Percentiles rank a stretch among this genome's conserved stretches.
These are phyloP conservation scores for Pleurostoma richardsiae DNA, from an alignment of 2,329 filamentous ascomycete species.

Conservation along the genomic window DNA sequence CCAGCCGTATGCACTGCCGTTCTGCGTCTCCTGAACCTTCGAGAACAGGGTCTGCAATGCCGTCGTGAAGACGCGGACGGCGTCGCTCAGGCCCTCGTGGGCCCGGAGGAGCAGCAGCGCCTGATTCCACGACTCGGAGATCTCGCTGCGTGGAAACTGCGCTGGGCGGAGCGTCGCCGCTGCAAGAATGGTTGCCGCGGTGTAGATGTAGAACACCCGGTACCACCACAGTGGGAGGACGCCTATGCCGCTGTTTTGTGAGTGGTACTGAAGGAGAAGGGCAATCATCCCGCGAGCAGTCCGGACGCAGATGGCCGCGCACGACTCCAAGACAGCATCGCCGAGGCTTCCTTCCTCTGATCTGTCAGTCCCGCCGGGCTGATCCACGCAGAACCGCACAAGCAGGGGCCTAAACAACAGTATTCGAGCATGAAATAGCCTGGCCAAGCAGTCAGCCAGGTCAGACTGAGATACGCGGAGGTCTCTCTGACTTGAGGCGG, in stretches of 20 bases:
- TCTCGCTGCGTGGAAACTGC: slow-evolving; percentile 13
- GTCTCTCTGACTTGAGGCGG: neutral
- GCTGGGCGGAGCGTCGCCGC: slow-evolving; percentile 15
- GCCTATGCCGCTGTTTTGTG: neutral
- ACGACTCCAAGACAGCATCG: slow-evolving; percentile 2
- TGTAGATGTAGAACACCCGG: slow-evolving; percentile 12
- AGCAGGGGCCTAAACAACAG: slow-evolving; percentile 6
- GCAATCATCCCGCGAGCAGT: neutral
- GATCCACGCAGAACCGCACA: slow-evolving; percentile 2
- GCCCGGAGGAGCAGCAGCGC: slow-evolving; percentile 12
- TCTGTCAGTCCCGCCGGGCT: too few relatives aligned
- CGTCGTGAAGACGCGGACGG: slow-evolving; percentile 9
- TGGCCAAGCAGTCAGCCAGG: neutral
- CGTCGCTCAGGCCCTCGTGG: slow-evolving; percentile 14
- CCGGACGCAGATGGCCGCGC: slow-evolving; percentile 1
- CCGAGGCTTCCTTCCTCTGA: neutral
- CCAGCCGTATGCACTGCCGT: slow-evolving; percentile 4
- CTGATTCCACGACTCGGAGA: slow-evolving; percentile 16
- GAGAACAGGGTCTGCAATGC: slow-evolving; percentile 3
- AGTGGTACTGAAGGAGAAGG: neutral
- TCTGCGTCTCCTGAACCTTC: neutral
- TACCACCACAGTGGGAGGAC: slow-evolving; percentile 11
- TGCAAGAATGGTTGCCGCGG: slow-evolving; percentile 8
- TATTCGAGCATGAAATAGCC: slow-evolving; percentile 7
- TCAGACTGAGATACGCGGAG: neutral